phyloP scores from a whole-genome alignment of 208 protist genomes.

The Vickermania spadyakhi region DNA sequence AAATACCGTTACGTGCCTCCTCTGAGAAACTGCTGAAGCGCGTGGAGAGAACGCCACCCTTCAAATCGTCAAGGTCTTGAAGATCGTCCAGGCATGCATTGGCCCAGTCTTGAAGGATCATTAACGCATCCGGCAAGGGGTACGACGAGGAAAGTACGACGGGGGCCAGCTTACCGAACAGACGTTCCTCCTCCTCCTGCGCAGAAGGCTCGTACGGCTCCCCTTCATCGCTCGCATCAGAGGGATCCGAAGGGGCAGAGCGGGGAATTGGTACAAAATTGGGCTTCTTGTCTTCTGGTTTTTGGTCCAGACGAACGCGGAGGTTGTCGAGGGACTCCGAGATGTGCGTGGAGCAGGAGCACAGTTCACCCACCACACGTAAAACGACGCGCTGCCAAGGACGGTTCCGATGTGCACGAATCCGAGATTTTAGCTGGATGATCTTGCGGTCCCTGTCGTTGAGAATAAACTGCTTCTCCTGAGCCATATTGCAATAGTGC shows the following conservation, averaged over 20 bases:
- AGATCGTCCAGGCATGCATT: conserved; percentile 82
- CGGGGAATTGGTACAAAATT: background rate
- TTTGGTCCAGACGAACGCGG: conserved; percentile 24
- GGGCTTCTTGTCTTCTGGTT: background rate
- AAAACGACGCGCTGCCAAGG: conserved; percentile 72
- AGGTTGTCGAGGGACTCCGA: conserved; percentile 47
- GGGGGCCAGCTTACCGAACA: conserved; percentile 76
- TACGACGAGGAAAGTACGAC: conserved; percentile 59
- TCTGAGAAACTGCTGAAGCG: conserved; percentile 72
- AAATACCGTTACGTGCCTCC: conserved; percentile 66
- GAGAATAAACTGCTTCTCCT: conserved; percentile 63
- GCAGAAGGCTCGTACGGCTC: background rate
- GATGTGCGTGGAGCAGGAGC: conserved; percentile 41
- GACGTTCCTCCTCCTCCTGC: conserved; percentile 44
- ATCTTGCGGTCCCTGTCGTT: conserved; percentile 43
- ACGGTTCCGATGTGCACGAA: conserved; percentile 67
- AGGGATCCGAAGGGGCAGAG: background rate
- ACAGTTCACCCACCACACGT: conserved; percentile 65
- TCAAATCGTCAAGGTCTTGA: conserved; percentile 71
- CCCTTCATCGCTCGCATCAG: conserved; percentile 3
- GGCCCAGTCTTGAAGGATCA: conserved; percentile 78
- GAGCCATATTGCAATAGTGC: conserved; percentile 55
- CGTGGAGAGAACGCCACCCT: conserved; percentile 50
- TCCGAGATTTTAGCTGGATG: conserved; percentile 59
- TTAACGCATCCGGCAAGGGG: conserved; percentile 62